Evolutionary conservation across 345 rosid species (phyloP).

Genomic region (Rhodamnia rubescens): DNA sequence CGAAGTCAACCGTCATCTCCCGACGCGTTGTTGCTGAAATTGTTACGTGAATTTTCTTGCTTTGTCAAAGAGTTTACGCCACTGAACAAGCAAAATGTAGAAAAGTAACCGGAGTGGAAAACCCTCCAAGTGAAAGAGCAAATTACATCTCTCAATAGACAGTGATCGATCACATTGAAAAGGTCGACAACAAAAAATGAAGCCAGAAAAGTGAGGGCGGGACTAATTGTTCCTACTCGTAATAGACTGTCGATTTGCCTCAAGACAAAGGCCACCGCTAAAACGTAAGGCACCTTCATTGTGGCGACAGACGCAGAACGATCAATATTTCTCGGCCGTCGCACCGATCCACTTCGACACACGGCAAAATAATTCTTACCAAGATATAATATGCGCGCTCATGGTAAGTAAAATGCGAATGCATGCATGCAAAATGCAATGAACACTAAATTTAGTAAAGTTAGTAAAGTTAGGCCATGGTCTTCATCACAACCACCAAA

Average conservation of each 20-base stretch:
- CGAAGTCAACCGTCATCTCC: neutral
- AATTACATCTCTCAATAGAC: neutral
- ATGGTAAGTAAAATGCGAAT: neutral
- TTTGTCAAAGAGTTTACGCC: neutral
- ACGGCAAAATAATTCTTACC: neutral
- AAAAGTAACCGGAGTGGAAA: neutral
- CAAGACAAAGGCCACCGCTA: neutral
- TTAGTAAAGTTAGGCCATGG: neutral
- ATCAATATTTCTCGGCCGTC: neutral
- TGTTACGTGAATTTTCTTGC: neutral
- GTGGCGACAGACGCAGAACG: neutral
- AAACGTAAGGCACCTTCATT: neutral
- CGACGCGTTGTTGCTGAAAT: neutral
- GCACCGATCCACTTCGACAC: fast-evolving
- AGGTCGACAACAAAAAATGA: neutral
- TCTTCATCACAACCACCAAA: neutral
- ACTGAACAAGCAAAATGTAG: neutral
- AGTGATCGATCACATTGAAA: neutral
- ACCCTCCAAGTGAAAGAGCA: neutral
- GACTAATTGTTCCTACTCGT: neutral
- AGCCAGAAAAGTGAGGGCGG: neutral
- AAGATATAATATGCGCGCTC: neutral
- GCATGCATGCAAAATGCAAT: neutral
- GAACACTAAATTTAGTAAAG: neutral
- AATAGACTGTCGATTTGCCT: fast-evolving